Conservation (phyloP, 192 early-diverging fungal genomes). For the Coemansia sp. region DNA sequence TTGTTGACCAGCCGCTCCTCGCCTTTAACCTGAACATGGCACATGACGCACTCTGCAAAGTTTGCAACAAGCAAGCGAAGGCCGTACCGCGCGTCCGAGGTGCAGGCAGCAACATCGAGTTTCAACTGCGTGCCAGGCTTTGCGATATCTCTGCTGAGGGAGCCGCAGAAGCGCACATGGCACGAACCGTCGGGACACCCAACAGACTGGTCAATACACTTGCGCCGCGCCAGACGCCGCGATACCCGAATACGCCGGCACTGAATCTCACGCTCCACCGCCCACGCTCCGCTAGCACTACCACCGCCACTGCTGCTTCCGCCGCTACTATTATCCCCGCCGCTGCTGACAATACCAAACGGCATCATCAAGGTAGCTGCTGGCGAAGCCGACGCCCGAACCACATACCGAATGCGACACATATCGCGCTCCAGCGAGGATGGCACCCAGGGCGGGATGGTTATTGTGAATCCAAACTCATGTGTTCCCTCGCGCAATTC, state of each 20-base stretch:
- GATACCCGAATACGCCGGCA: slow-evolving; percentile 26
- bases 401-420: slow-evolving; percentile 38
- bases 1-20: slow-evolving; percentile 48
- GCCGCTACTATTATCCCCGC: neutral
- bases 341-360: neutral
- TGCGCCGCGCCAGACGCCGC: slow-evolving; percentile 30
- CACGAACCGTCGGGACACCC: slow-evolving; percentile 53
- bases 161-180: slow-evolving; percentile 44
- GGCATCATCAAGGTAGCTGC: neutral
- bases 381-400: slow-evolving; percentile 21
- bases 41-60: slow-evolving; percentile 47
- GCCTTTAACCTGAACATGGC: slow-evolving; percentile 46
- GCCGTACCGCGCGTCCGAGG: slow-evolving; percentile 47
- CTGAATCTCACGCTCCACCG: slow-evolving; percentile 25
- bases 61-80: slow-evolving; percentile 37
- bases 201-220: slow-evolving; percentile 49
- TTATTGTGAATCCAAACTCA: slow-evolving; percentile 23
- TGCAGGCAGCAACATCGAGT: slow-evolving; percentile 34
- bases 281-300: slow-evolving; percentile 2
- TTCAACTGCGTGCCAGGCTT: slow-evolving; percentile 39
- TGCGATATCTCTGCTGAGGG: slow-evolving; percentile 42
- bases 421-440: slow-evolving; percentile 41
- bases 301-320: slow-evolving; percentile 2
- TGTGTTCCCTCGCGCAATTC: slow-evolving; percentile 33
- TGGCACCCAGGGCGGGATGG: slow-evolving; percentile 40